Percentiles rank a stretch among this genome's conserved stretches.
These are phyloP conservation scores for Neurospora crassa DNA, from an alignment of 2,329 filamentous ascomycete genomes.

Conservation along the genomic window DNA sequence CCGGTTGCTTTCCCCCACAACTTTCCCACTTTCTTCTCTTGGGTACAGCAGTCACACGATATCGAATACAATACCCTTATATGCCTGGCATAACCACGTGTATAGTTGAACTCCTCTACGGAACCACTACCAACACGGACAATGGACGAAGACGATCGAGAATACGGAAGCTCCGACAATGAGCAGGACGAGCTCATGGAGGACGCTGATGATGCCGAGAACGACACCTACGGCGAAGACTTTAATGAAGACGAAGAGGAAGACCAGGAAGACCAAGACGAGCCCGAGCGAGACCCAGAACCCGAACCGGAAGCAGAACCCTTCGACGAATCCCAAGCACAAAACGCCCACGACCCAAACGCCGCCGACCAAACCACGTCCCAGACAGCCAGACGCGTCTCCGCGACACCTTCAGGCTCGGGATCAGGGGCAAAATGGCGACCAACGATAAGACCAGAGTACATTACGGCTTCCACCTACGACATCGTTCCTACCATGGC, in stretches of 20 bases:
- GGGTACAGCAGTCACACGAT: background rate
- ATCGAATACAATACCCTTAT: background rate
- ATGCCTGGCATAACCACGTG: background rate
- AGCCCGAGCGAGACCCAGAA: slow-evolving; percentile 21
- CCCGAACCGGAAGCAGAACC: slow-evolving; percentile 21
- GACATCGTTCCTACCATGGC: slow-evolving; percentile 97
- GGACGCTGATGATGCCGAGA: slow-evolving; percentile 26
- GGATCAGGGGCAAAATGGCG: slow-evolving; percentile 32
- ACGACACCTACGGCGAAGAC: slow-evolving; percentile 31
- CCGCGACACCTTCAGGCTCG: slow-evolving; percentile 23
- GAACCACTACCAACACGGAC: slow-evolving; percentile 12
- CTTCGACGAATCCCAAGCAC: slow-evolving; percentile 13
- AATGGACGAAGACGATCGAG: slow-evolving; percentile 21
- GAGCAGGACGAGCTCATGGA: slow-evolving; percentile 52
- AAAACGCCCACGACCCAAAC: slow-evolving; percentile 2
- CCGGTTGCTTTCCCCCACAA: background rate
- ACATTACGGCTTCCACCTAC: slow-evolving; percentile 70
- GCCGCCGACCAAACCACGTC: slow-evolving; percentile 27
- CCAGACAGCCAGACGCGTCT: slow-evolving; percentile 22
- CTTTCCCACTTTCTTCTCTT: background rate
- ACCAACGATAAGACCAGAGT: slow-evolving; percentile 63
- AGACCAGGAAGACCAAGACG: slow-evolving; percentile 24
- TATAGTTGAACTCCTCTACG: background rate
- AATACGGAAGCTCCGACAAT: slow-evolving; percentile 35
- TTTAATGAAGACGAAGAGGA: slow-evolving; percentile 36